These are phyloP conservation scores for Achaetomium macrosporum DNA, from an alignment of 2,329 filamentous ascomycete genomes.

Conservation along the genomic window DNA sequence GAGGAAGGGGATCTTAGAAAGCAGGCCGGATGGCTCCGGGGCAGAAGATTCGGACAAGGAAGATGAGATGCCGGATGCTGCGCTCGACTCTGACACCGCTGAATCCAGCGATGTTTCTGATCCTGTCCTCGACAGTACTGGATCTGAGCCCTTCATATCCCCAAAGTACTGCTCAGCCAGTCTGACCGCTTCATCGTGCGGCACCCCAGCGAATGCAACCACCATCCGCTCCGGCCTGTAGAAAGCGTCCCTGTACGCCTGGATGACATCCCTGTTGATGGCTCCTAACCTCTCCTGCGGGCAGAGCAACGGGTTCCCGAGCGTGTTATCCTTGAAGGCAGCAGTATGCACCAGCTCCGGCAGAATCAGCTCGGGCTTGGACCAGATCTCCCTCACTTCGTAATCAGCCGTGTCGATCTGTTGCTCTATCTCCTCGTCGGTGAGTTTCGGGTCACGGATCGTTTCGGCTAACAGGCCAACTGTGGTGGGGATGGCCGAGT, in stretches of 20 bases:
- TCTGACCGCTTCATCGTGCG: constrained; percentile 72
- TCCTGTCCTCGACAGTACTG: constrained; percentile 47
- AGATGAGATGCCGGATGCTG: constrained; percentile 31
- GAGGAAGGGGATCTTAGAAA: constrained; percentile 74
- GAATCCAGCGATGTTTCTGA: constrained; percentile 52
- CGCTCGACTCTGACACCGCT: constrained; percentile 30
- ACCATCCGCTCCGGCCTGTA: constrained; percentile 89
- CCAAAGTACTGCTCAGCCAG: constrained; percentile 84
- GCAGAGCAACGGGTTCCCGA: constrained; percentile 89
- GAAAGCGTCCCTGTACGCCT: constrained; percentile 75
- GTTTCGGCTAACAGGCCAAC: constrained; percentile 87
- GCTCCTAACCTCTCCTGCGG: constrained; percentile 71
- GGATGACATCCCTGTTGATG: constrained; percentile 69
- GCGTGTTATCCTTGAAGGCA: constrained; percentile 90
- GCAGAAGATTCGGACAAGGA: constrained; percentile 27
- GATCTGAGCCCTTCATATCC: constrained; percentile 63
- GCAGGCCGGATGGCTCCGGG: constrained; percentile 54
- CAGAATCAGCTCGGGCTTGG: constrained; percentile 90
- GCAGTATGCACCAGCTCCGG: constrained; percentile 94
- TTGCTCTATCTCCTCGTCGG: constrained; percentile 76
- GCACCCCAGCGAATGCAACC: constrained; percentile 87
- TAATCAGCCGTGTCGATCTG: constrained; percentile 91
- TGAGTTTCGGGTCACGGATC: constrained; percentile 78
- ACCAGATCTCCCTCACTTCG: constrained; percentile 96
- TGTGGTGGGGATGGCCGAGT: constrained; percentile 77